Evolutionary conservation across 352 stramenopile species (phyloP).

Genomic region (Phytopythium kandeliae): DNA sequence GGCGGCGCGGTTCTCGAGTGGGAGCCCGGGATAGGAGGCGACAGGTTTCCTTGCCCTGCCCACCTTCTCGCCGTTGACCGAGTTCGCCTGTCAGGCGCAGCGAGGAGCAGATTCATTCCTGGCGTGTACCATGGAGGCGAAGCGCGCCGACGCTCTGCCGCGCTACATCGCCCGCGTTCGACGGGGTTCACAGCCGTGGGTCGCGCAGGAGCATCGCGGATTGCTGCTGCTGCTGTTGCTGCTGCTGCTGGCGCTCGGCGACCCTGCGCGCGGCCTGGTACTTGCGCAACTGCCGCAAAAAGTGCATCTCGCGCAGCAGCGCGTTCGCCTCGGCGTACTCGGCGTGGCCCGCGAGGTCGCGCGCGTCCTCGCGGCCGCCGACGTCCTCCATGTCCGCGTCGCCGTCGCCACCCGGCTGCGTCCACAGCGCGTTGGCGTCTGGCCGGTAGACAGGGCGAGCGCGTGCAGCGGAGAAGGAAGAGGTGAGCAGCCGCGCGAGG

Average conservation of each 20-base stretch:
- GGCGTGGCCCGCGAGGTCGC: not conserved
- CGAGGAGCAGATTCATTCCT: no score
- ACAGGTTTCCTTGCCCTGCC: no score
- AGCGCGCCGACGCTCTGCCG: no score
- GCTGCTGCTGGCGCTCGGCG: constrained; percentile 15
- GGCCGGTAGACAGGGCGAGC: not conserved
- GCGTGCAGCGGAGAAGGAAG: not conserved
- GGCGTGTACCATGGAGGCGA: no score
- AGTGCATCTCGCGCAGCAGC: constrained; percentile 69
- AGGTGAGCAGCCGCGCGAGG: no score
- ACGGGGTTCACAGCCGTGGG: constrained; percentile 18
- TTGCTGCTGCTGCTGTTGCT: constrained; percentile 1
- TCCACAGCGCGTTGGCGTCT: constrained; percentile 4
- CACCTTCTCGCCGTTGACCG: no score
- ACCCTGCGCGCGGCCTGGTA: constrained; percentile 62
- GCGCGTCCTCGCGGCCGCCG: not conserved
- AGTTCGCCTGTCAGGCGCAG: no score
- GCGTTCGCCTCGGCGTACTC: constrained; percentile 49
- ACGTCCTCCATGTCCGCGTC: constrained; percentile 16
- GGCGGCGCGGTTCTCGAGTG: no score
- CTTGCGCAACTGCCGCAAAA: constrained; percentile 63
- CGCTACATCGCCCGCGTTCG: no score
- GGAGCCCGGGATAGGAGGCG: no score
- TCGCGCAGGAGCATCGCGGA: constrained; percentile 17
- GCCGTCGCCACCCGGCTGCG: constrained; percentile 11